Percentiles rank a stretch among this genome's conserved stretches.
phyloP scores from a whole-genome alignment of 768 basidiomycete genomes.

The Auriscalpium microsporum region DNA sequence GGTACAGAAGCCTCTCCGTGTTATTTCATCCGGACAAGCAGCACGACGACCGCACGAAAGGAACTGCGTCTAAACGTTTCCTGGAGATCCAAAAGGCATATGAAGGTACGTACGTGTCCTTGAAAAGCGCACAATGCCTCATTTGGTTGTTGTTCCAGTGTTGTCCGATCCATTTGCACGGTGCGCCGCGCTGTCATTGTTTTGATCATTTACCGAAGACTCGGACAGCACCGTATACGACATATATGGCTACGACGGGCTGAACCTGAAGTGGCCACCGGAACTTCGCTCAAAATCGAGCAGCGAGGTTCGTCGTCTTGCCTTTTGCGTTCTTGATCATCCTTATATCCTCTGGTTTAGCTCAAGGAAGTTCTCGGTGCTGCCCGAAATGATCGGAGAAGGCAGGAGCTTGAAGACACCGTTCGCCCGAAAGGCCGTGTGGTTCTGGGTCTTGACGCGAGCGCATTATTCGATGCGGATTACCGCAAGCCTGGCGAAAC shows the following conservation, averaged over 20 bases:
- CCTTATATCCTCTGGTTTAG: constrained; percentile 22
- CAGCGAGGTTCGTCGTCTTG: constrained; percentile 35
- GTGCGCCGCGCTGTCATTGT: not conserved
- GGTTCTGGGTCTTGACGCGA: constrained; percentile 39
- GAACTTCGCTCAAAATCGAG: constrained; percentile 34
- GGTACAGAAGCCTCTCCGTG: constrained; percentile 63
- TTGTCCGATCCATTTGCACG: constrained; percentile 16
- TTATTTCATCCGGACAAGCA: constrained; percentile 85
- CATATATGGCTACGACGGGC: constrained; percentile 26
- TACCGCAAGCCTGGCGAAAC: constrained; percentile 1
- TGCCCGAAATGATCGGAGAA: constrained; percentile 30
- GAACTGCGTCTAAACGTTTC: constrained; percentile 57
- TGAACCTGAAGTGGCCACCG: constrained; percentile 36
- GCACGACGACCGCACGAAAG: constrained; percentile 43
- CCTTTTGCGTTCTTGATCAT: not conserved
- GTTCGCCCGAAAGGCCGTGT: constrained; percentile 39
- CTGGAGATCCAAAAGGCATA: constrained; percentile 78
- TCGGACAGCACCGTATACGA: constrained; percentile 14
- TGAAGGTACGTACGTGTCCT: constrained; percentile 41
- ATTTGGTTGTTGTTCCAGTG: constrained; percentile 1
- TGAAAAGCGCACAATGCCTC: not conserved
- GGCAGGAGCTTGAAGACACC: constrained; percentile 29
- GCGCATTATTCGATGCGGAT: constrained; percentile 35
- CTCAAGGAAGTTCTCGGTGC: constrained; percentile 36
- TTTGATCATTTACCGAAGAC: not conserved